Conservation (phyloP, 305 asterid genomes). For the Fraxinus angustifolia region DNA sequence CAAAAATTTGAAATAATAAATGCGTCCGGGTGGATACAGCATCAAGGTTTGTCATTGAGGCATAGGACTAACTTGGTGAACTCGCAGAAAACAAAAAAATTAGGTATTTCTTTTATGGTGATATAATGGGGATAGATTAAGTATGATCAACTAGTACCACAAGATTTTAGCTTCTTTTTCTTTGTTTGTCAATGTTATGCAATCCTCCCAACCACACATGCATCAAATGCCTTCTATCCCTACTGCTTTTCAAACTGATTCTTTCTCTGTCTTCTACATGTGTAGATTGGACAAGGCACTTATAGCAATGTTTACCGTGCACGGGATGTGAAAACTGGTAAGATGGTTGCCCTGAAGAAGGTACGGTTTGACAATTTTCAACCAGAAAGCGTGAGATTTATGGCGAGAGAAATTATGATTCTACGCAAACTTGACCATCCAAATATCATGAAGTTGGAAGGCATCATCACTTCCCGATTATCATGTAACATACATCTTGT, state of each 20-base stretch:
- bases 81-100: neutral
- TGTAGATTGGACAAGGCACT: slow-evolving; percentile 93
- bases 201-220: neutral
- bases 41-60: neutral
- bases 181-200: neutral
- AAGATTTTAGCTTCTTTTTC: neutral
- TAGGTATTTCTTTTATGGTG: neutral
- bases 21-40: neutral
- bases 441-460: slow-evolving; percentile 80
- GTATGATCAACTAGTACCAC: neutral
- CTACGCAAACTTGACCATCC: slow-evolving; percentile 85
- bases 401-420: slow-evolving; percentile 78
- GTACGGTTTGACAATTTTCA: slow-evolving; percentile 88
- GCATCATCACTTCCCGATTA: slow-evolving; percentile 72
- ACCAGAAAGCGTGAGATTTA: slow-evolving; percentile 80
- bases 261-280: neutral
- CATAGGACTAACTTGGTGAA: neutral
- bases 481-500: slow-evolving; percentile 75
- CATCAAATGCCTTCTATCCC: neutral
- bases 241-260: neutral
- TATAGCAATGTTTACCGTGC: slow-evolving; percentile 91
- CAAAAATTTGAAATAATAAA: neutral
- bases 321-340: slow-evolving; percentile 61
- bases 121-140: neutral
- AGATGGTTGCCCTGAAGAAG: slow-evolving; percentile 77